Evolutionary conservation across 495 filamentous ascomycete genomes (phyloP).

Genomic region (Podospora didyma): DNA sequence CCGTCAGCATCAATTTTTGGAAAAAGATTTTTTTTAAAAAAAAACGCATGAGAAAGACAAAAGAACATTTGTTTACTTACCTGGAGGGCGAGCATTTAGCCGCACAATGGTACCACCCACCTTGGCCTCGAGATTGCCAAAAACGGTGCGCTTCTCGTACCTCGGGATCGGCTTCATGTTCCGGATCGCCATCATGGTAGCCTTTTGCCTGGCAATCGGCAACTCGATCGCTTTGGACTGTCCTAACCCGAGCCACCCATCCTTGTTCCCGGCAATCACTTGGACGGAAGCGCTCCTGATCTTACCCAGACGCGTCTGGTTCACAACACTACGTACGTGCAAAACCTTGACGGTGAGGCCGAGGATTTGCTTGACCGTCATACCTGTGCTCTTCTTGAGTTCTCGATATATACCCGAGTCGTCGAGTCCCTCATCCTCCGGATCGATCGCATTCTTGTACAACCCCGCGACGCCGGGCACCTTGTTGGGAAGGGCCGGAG

Average conservation of each 20-base stretch:
- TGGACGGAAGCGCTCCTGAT: conserved; percentile 66
- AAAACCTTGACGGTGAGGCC: conserved; percentile 58
- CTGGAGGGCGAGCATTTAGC: conserved; percentile 78
- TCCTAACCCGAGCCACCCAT: conserved; percentile 83
- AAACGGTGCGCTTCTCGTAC: conserved; percentile 91
- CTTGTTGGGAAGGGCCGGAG: conserved; percentile 38
- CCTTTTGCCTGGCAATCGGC: conserved; percentile 58
- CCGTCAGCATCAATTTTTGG: conserved; percentile 12
- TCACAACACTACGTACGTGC: conserved; percentile 68
- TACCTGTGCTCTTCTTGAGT: conserved; percentile 67
- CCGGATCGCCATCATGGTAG: conserved; percentile 69
- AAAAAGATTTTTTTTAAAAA: not conserved
- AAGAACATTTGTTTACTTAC: conserved; percentile 44
- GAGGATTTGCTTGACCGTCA: conserved; percentile 53
- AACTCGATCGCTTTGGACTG: conserved; percentile 80
- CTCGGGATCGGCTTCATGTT: conserved; percentile 83
- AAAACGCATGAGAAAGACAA: conserved; percentile 4
- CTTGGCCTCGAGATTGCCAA: conserved; percentile 78
- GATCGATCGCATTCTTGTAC: conserved; percentile 46
- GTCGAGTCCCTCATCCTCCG: conserved; percentile 38
- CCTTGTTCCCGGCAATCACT: conserved; percentile 74
- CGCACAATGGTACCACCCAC: conserved; percentile 77
- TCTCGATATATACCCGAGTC: conserved; percentile 38
- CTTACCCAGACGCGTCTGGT: conserved; percentile 97
- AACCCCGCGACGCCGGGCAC: conserved; percentile 39